Evolutionary conservation across 495 filamentous ascomycete genomes (phyloP).

Genomic region (Usnea hakonensis): DNA sequence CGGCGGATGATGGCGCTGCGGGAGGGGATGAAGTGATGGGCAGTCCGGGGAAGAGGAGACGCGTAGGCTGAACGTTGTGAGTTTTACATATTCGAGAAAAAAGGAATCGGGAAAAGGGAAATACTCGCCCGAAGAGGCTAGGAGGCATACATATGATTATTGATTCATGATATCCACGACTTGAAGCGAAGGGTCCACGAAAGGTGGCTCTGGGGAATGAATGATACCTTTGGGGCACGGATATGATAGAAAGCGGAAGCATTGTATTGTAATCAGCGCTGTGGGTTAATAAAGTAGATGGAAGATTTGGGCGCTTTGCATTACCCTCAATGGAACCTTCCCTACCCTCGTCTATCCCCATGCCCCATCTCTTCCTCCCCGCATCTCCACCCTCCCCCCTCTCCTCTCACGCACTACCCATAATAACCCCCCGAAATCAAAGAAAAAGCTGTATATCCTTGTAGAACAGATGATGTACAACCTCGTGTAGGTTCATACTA

Average conservation of each 20-base stretch:
- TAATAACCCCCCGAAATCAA: too few species aligned
- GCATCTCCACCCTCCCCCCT: too few species aligned
- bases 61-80: background rate
- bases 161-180: background rate
- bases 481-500: too few species aligned
- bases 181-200: background rate
- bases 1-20: constrained; percentile 4
- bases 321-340: too few species aligned
- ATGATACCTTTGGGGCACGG: background rate
- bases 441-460: too few species aligned
- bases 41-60: constrained; percentile 14
- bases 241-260: background rate
- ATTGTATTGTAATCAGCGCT: background rate
- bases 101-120: background rate
- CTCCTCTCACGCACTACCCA: too few species aligned
- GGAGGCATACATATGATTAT: background rate
- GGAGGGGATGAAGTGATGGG: constrained; percentile 1
- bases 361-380: too few species aligned
- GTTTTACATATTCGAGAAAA: background rate
- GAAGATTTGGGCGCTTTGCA: too few species aligned
- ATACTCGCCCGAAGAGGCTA: background rate
- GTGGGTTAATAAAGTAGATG: background rate
- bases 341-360: too few species aligned
- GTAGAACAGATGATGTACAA: too few species aligned
- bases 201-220: background rate